These are phyloP conservation scores for Arabidopsis suecica DNA, from an alignment of 345 rosid species.

Conservation along the genomic window DNA sequence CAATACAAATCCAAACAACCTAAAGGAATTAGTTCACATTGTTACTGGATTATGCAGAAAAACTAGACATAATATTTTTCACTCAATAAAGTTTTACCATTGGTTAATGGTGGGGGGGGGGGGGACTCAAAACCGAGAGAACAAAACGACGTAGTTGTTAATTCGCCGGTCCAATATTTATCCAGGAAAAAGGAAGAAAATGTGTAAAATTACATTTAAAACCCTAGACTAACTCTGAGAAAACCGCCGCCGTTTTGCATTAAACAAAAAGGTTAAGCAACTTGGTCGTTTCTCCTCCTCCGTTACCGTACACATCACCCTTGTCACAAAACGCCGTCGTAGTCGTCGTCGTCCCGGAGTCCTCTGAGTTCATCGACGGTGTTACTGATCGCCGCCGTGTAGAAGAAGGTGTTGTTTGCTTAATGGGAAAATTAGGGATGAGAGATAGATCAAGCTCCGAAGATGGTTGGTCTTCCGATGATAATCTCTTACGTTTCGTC, in stretches of 20 bases:
- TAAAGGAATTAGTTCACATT: neutral
- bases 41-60: neutral
- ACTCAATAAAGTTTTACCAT: conserved; percentile 32
- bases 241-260: conserved; percentile 31
- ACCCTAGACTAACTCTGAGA: conserved; percentile 18
- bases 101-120: neutral
- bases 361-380: conserved; percentile 93
- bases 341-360: conserved; percentile 58
- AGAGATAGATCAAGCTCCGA: conserved; percentile 78
- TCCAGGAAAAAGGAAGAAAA: conserved; percentile 14
- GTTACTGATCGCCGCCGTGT: conserved; percentile 54
- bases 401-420: conserved; percentile 8
- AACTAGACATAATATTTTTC: neutral
- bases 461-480: conserved; percentile 42
- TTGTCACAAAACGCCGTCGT: conserved; percentile 64
- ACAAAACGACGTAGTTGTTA: conserved; percentile 24
- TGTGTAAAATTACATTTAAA: conserved; percentile 39
- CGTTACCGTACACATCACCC: conserved; percentile 43
- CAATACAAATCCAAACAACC: neutral
- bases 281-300: conserved; percentile 50
- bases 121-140: conserved; percentile 22
- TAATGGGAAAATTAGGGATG: conserved; percentile 43
- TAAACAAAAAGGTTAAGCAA: conserved; percentile 63
- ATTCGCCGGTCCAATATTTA: conserved; percentile 26
- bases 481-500: conserved; percentile 54